Evolutionary conservation across 495 filamentous ascomycete species (phyloP).

Genomic region (Lineolata rhizophorae): DNA sequence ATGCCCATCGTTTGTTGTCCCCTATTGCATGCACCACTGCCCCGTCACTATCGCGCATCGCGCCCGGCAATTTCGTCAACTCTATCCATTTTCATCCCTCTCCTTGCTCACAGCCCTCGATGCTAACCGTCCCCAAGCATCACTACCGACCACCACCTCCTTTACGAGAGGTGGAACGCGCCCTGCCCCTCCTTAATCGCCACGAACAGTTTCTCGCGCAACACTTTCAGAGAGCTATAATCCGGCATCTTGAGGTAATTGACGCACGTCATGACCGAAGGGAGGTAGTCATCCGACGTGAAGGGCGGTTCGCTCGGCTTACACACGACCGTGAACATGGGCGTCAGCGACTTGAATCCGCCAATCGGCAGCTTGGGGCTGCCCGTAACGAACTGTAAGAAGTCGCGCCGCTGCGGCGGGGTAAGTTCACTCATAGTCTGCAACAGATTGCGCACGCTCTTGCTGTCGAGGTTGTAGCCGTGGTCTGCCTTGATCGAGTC

Average conservation of each 20-base stretch:
- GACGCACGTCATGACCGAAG: slow-evolving; percentile 98
- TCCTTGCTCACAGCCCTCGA: too few relatives aligned
- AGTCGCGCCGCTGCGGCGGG: slow-evolving; percentile 60
- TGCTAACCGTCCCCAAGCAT: too few relatives aligned
- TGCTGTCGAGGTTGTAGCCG: slow-evolving; percentile 97
- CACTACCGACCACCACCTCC: too few relatives aligned
- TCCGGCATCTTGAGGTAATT: slow-evolving; percentile 98
- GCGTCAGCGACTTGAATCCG: slow-evolving; percentile 94
- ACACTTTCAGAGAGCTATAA: slow-evolving; percentile 60
- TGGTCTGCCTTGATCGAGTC: slow-evolving; percentile 99
- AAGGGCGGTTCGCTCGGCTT: slow-evolving; percentile 91
- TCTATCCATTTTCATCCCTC: too few relatives aligned
- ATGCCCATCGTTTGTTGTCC: too few relatives aligned
- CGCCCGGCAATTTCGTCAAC: too few relatives aligned
- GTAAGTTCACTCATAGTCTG: slow-evolving; percentile 86
- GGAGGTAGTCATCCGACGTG: slow-evolving; percentile 87
- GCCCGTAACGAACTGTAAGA: slow-evolving; percentile 94
- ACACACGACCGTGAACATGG: slow-evolving; percentile 97
- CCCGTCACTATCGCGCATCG: too few relatives aligned
- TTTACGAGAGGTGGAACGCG: slow-evolving; percentile 84
- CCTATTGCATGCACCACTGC: too few relatives aligned
- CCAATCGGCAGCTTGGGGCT: slow-evolving; percentile 72
- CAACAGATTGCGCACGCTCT: slow-evolving; percentile 80
- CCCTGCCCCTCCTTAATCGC: slow-evolving; percentile 97
- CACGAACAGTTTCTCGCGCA: slow-evolving; percentile 52